Percentiles rank a stretch among this genome's conserved stretches.
Conservation (phyloP, 2,329 filamentous ascomycete species). For the Didymosphaeria variabile region DNA sequence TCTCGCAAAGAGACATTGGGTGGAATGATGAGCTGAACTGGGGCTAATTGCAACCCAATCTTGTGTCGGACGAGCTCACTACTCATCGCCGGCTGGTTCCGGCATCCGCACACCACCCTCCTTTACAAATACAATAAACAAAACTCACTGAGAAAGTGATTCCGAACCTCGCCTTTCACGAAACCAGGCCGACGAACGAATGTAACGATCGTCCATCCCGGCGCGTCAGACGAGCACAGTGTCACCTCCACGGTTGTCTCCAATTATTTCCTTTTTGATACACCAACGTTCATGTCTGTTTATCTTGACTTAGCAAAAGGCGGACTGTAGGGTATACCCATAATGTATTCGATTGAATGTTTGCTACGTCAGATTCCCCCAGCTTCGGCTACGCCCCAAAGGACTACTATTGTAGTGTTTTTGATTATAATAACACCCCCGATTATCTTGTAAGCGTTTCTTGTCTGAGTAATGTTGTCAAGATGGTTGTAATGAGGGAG, state of each 20-base stretch:
- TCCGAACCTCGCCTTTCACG: constrained; percentile 44
- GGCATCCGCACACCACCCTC: constrained; percentile 34
- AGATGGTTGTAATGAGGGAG: constrained; percentile 3
- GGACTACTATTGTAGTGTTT: constrained; percentile 17
- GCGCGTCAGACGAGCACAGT: constrained; percentile 42
- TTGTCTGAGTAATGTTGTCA: constrained; percentile 12
- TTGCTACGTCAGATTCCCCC: constrained; percentile 19
- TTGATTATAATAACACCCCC: constrained; percentile 8
- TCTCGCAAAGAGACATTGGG: constrained; percentile 43
- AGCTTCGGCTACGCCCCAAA: constrained; percentile 7
- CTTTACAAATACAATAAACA: constrained; percentile 29
- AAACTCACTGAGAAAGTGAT: constrained; percentile 51
- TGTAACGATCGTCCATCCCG: constrained; percentile 8
- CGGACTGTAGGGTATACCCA: constrained; percentile 46
- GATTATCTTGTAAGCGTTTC: constrained; percentile 12
- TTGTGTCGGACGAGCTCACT: constrained; percentile 15
- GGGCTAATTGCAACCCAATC: constrained; percentile 32
- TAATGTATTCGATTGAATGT: constrained; percentile 40
- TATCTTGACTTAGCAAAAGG: constrained; percentile 24
- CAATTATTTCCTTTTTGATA: constrained; percentile 20
- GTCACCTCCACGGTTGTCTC: constrained; percentile 45
- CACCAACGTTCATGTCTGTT: constrained; percentile 29
- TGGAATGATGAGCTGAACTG: constrained; percentile 49
- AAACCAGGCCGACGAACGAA: constrained; percentile 7
- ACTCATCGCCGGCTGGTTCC: constrained; percentile 37